phyloP scores from a whole-genome alignment of 2,329 filamentous ascomycete genomes.

The Colletotrichum salicis region DNA sequence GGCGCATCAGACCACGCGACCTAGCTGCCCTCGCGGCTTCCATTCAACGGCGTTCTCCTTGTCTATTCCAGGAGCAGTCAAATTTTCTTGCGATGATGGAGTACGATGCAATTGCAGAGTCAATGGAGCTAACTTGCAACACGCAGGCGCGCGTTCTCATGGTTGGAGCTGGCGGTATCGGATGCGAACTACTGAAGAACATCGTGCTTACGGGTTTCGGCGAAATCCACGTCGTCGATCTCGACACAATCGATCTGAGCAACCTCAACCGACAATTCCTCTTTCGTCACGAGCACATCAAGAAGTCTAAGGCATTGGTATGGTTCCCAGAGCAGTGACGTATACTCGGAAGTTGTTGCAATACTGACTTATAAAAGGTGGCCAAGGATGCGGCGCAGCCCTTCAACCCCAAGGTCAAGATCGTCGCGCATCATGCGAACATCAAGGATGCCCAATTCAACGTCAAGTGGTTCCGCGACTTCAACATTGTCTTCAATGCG shows the following conservation, averaged over 20 bases:
- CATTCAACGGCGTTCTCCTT: background rate
- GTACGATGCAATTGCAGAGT: conserved; percentile 8
- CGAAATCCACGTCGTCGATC: conserved; percentile 93
- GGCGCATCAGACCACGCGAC: conserved; percentile 34
- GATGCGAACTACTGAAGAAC: conserved; percentile 97
- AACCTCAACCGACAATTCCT: conserved; percentile 98
- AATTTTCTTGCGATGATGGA: background rate
- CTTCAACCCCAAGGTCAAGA: conserved; percentile 89
- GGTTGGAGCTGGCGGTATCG: conserved; percentile 96
- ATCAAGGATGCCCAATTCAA: conserved; percentile 92
- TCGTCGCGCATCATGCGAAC: conserved; percentile 91
- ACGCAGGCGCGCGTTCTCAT: conserved; percentile 85
- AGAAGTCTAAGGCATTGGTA: conserved; percentile 94
- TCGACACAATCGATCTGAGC: conserved; percentile 97
- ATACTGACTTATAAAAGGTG: conserved; percentile 64
- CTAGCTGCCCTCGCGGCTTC: background rate
- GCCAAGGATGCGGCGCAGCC: conserved; percentile 90
- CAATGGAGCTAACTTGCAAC: conserved; percentile 46
- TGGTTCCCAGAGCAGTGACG: conserved; percentile 43
- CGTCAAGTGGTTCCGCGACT: conserved; percentile 86
- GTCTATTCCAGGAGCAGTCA: background rate
- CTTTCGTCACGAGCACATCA: conserved; percentile 96
- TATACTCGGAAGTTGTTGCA: background rate
- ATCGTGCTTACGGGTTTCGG: conserved; percentile 91
- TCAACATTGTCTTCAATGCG: conserved; percentile 93